These are phyloP conservation scores for Candolleomyces eurysporus DNA, from an alignment of 768 basidiomycete species.

Conservation along the genomic window DNA sequence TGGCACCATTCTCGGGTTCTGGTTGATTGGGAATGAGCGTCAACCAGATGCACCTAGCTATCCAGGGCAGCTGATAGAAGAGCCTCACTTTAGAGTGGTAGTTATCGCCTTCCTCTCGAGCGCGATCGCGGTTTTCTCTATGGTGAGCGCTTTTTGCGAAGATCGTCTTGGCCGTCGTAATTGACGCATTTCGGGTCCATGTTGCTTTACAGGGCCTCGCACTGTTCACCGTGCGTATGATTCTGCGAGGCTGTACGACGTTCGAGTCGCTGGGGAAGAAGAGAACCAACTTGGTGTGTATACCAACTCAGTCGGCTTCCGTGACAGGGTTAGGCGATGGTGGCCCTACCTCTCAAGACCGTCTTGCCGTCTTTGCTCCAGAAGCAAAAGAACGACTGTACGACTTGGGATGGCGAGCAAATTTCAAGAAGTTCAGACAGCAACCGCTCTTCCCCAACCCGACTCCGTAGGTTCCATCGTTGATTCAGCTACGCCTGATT, in stretches of 20 bases:
- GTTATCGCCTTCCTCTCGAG: slow-evolving; percentile 21
- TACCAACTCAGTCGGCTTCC: slow-evolving; percentile 4
- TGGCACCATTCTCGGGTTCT: slow-evolving; percentile 36
- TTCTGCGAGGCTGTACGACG: slow-evolving; percentile 34
- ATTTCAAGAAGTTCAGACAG: slow-evolving; percentile 23
- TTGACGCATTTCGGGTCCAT: background rate
- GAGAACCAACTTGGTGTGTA: slow-evolving; percentile 6
- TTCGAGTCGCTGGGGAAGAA: slow-evolving; percentile 23
- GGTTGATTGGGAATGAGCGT: slow-evolving; percentile 21
- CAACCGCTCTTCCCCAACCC: slow-evolving; percentile 19
- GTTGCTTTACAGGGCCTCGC: slow-evolving; percentile 24
- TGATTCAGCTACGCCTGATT: slow-evolving; percentile 3
- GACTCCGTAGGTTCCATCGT: slow-evolving; percentile 10
- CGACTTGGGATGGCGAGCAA: slow-evolving; percentile 31
- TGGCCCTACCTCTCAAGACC: background rate
- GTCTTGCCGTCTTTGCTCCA: slow-evolving; percentile 12
- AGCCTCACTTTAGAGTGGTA: slow-evolving; percentile 34
- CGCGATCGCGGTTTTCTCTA: slow-evolving; percentile 32
- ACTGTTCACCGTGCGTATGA: slow-evolving; percentile 19
- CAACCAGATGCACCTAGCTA: slow-evolving; percentile 7
- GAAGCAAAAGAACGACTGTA: slow-evolving; percentile 31
- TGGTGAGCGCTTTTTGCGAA: slow-evolving; percentile 25
- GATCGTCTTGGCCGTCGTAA: background rate
- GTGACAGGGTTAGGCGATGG: background rate
- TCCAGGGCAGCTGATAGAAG: slow-evolving; percentile 30